Evolutionary conservation across 106 monocot genomes (phyloP), one percentile per base, ranked within the genome.

Genomic region (Triglochin maritima): DNA sequence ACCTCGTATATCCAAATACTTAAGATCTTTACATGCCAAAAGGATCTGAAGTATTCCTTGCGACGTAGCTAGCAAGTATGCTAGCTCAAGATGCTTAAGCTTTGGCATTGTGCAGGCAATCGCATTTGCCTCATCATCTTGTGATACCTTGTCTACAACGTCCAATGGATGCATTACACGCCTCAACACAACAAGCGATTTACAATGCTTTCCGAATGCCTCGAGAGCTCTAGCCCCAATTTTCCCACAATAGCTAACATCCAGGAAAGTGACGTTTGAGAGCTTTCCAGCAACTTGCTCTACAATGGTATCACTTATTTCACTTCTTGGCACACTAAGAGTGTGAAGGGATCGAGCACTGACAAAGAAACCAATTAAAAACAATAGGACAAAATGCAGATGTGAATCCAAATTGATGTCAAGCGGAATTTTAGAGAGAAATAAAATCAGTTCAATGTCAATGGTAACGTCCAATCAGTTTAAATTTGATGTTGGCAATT

Each of bases 41-140:
- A 98, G 84, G 62, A 98, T 91, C 59, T 86, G 73, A 17, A 80
- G 71, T 2, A 91, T 80, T 0, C 82, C 91, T 2, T 4, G 29
- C 0, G 79, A 82, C 1, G 88, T 83, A 15, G 91, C 49, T 8
- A 78, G 79, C 13, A 86, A 70, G 56, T 90, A 91, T 13, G 83
- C 81, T 44, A 88, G 59, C 78, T 98, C 96, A 4, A 98, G 84
- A 50, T 80, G 88, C 5, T 74, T 70, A 43, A 98, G 88, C 64
- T 77, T 86, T 0, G 91, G 88, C 96, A 98, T 98, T 3, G 78
- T 72, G 51, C 51, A 45, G 13, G 96, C 87, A 10, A 98, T 91
- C 9, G 96, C 91, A 55, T 70, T 76, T 12, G 96, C 96, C 70
- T 98, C 91, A 62, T 91, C 96, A 16, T 91, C 91, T 66, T 91